Conservation (phyloP, 2,329 filamentous ascomycete genomes). For the Dendryphion nanum region DNA sequence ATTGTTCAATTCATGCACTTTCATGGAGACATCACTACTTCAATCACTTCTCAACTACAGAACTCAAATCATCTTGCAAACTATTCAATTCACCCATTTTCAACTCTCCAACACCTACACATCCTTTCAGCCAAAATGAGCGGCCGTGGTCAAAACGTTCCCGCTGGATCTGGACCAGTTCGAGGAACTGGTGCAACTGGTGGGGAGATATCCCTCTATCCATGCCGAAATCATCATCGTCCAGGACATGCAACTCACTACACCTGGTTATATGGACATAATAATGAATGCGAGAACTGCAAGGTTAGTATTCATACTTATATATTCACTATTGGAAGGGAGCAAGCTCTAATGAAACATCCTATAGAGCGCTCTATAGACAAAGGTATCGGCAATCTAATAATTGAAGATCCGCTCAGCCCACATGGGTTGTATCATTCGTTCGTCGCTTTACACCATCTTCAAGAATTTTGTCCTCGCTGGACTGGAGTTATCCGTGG, state of each 20-base stretch:
- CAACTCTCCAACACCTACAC: background rate
- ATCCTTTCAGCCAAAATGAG: background rate
- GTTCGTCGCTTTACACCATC: too few species aligned
- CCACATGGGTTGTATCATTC: too few species aligned
- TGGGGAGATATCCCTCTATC: background rate
- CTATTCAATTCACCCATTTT: background rate
- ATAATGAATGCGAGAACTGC: conserved; percentile 3
- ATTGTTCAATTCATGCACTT: background rate
- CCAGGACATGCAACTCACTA: conserved; percentile 2
- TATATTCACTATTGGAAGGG: too few species aligned
- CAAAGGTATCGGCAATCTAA: too few species aligned
- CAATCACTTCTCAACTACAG: background rate
- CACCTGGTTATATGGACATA: background rate
- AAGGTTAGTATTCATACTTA: conserved; percentile 1
- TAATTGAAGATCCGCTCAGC: too few species aligned
- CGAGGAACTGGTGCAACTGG: conserved; percentile 3
- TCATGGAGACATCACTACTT: background rate
- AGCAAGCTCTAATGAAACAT: too few species aligned
- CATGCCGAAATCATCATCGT: background rate
- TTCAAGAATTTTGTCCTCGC: too few species aligned
- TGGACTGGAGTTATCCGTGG: too few species aligned
- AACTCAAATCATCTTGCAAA: too few species aligned
- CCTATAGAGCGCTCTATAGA: background rate
- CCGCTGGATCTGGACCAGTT: background rate
- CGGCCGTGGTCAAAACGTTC: background rate